phyloP scores from a whole-genome alignment of 2,329 filamentous ascomycete genomes.

The Hymenoscyphus fructigenus region DNA sequence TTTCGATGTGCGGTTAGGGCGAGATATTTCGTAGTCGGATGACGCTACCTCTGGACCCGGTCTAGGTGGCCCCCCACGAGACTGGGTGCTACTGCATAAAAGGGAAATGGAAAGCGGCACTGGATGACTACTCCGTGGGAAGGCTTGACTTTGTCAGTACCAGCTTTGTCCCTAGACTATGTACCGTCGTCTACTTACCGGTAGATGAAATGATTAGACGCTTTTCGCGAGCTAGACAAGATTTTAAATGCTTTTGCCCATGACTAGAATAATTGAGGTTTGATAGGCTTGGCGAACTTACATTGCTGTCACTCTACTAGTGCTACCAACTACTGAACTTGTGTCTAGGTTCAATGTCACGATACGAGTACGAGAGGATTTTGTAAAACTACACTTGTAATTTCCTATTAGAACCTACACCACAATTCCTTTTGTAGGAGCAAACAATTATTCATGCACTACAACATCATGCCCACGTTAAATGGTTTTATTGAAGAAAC shows the following conservation, averaged over 20 bases:
- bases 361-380: no score
- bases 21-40: neutral
- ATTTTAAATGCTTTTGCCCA: neutral
- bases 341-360: no score
- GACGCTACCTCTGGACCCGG: neutral
- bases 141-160: neutral
- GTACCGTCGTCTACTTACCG: neutral
- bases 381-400: no score
- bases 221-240: neutral
- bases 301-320: neutral
- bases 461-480: no score
- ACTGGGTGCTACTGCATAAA: neutral
- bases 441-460: no score
- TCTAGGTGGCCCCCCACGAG: neutral
- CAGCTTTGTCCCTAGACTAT: no score
- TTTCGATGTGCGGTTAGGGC: neutral
- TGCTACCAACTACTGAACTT: neutral
- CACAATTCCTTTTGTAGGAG: no score
- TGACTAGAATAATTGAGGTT: neutral
- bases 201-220: neutral
- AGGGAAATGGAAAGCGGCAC: neutral
- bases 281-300: neutral
- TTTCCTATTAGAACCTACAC: no score
- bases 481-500: no score
- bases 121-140: neutral